These are phyloP conservation scores for Moesziomyces sp. DNA, from an alignment of 1,284 basidiomycete species.

Conservation along the genomic window DNA sequence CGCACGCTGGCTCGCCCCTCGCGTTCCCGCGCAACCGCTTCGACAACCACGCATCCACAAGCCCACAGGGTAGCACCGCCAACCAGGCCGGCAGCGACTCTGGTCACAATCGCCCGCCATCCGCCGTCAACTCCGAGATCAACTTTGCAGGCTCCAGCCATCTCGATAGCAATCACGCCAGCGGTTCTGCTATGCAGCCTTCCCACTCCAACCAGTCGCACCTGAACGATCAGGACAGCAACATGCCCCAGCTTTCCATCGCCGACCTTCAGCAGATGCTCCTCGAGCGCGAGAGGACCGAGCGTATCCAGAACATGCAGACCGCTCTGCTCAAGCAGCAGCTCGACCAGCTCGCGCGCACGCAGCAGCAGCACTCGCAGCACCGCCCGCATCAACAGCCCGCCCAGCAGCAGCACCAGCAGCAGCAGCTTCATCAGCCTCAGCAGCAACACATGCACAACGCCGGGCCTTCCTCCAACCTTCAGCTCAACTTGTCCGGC, in stretches of 20 bases:
- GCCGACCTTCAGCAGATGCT: constrained; percentile 52
- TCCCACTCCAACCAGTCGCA: constrained; percentile 25
- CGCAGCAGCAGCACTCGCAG: constrained; percentile 22
- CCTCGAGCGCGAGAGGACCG: constrained; percentile 53
- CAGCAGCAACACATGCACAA: constrained; percentile 9
- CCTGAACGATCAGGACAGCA: constrained; percentile 8
- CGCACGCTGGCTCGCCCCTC: constrained; percentile 35
- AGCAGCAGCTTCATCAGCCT: constrained; percentile 12
- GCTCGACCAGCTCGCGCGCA: constrained; percentile 52
- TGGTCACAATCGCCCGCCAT: constrained; percentile 20
- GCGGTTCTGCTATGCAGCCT: constrained; percentile 3
- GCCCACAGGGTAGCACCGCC: constrained; percentile 17
- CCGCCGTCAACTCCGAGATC: constrained; percentile 17
- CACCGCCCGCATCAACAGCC: constrained; percentile 12
- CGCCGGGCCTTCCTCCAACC: constrained; percentile 9
- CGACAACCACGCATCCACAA: constrained; percentile 28
- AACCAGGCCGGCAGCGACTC: constrained; percentile 14
- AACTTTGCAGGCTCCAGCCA: constrained; percentile 4
- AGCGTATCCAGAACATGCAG: constrained; percentile 59
- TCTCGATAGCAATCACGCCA: constrained; percentile 3
- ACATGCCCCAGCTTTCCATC: constrained; percentile 42
- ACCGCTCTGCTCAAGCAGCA: constrained; percentile 58
- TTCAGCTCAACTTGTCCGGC: constrained; percentile 20
- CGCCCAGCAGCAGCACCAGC: constrained; percentile 13
- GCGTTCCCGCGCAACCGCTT: constrained; percentile 36